Evolutionary conservation across 495 filamentous ascomycete genomes (phyloP).

Genomic region (Aspergillus saccharolyticus): DNA sequence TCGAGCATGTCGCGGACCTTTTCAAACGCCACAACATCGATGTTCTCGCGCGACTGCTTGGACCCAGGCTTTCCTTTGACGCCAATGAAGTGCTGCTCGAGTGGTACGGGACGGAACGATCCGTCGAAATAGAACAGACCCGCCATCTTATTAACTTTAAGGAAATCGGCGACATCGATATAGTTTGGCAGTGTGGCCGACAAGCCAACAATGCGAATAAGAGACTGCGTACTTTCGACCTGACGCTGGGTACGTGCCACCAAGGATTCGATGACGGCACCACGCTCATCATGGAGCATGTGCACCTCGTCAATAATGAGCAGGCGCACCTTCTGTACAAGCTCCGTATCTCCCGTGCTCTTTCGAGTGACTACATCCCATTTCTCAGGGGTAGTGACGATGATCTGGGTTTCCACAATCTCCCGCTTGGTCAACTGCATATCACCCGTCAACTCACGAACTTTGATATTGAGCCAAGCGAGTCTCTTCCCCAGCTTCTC

Average conservation of each 20-base stretch:
- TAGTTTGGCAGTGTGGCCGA: slow-evolving; percentile 96
- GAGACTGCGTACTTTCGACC: slow-evolving; percentile 94
- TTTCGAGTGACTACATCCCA: slow-evolving; percentile 99
- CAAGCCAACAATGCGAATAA: slow-evolving; percentile 92
- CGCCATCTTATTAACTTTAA: slow-evolving; percentile 89
- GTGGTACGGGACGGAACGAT: slow-evolving; percentile 91
- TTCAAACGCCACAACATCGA: slow-evolving; percentile 80
- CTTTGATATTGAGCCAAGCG: slow-evolving; percentile 83
- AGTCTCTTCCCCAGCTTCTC: slow-evolving; percentile 93
- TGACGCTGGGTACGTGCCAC: slow-evolving; percentile 93
- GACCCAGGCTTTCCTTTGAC: slow-evolving; percentile 85
- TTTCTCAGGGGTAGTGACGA: slow-evolving; percentile 98
- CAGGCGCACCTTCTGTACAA: slow-evolving; percentile 93
- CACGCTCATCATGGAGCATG: slow-evolving; percentile 98
- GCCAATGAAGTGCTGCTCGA: slow-evolving; percentile 96
- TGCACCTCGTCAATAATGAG: slow-evolving; percentile 99
- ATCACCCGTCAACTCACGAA: slow-evolving; percentile 90
- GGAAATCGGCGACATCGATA: slow-evolving; percentile 90
- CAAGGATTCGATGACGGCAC: slow-evolving; percentile 90
- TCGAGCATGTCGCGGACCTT: slow-evolving; percentile 94
- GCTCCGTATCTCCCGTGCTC: slow-evolving; percentile 92
- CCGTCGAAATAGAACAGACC: slow-evolving; percentile 96
- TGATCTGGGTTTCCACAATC: slow-evolving; percentile 92
- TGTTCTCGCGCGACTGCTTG: slow-evolving; percentile 75
- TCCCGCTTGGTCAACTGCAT: slow-evolving; percentile 98